Percentiles rank a stretch among this genome's conserved stretches.
These are phyloP conservation scores for Phylloboletellus chloephorus DNA, from an alignment of 1,284 basidiomycete genomes.

Conservation along the genomic window DNA sequence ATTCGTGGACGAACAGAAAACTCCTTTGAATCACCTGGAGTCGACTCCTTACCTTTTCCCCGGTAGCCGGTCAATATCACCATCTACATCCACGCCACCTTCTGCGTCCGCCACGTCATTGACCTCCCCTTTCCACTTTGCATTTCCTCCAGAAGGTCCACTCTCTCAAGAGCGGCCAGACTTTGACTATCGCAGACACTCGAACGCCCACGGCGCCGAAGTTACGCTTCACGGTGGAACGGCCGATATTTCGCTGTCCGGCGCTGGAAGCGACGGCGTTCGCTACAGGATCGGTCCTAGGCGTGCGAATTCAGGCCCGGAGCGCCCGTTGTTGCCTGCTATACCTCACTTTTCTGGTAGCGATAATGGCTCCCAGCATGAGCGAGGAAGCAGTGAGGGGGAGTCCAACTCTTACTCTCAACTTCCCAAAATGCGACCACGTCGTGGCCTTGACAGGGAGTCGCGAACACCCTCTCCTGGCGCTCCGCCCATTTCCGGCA, in stretches of 20 bases:
- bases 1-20: conserved; percentile 58
- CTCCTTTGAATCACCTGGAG: conserved; percentile 49
- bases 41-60: conserved; percentile 60
- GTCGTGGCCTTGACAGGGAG: conserved; percentile 42
- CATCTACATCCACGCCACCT: conserved; percentile 58
- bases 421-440: conserved; percentile 38
- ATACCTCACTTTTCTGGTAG: conserved; percentile 47
- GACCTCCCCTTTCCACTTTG: conserved; percentile 60
- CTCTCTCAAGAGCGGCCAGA: conserved; percentile 53
- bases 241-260: conserved; percentile 59
- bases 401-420: conserved; percentile 43
- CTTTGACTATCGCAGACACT: conserved; percentile 59
- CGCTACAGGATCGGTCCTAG: conserved; percentile 53
- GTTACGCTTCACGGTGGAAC: conserved; percentile 66
- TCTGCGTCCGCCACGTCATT: conserved; percentile 61
- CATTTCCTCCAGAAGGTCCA: conserved; percentile 48
- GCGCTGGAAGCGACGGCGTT: conserved; percentile 46
- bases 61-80: conserved; percentile 67
- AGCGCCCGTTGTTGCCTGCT: conserved; percentile 46
- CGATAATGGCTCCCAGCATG: conserved; percentile 48
- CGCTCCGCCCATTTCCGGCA: conserved; percentile 62
- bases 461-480: conserved; percentile 71
- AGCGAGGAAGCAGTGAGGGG: conserved; percentile 53
- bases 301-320: conserved; percentile 45
- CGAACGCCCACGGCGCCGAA: conserved; percentile 46